phyloP scores from a whole-genome alignment of 2,329 filamentous ascomycete genomes.

The Pestalotiopsis sp. region DNA sequence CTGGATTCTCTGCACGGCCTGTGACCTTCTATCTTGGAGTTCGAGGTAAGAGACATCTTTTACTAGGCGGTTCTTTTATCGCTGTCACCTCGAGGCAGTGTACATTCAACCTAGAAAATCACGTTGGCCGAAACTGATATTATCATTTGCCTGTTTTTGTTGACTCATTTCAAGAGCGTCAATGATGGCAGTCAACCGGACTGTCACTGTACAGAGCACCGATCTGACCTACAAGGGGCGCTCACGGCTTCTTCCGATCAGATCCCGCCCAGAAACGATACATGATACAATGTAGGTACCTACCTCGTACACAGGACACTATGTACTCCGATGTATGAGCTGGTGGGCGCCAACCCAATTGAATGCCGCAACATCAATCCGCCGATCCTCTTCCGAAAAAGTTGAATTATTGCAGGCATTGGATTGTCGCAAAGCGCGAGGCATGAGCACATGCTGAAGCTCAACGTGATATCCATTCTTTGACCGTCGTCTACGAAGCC shows the following conservation, averaged over 20 bases:
- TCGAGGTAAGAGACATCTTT: no score
- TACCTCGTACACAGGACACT: no score
- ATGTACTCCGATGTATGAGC: no score
- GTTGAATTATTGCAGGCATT: background rate
- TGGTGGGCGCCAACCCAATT: background rate
- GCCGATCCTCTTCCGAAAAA: conserved; percentile 11
- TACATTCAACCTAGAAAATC: no score
- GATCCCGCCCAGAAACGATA: background rate
- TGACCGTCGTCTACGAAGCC: background rate
- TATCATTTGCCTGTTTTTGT: no score
- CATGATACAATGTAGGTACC: no score
- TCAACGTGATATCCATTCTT: background rate
- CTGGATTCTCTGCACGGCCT: background rate
- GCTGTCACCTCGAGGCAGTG: no score
- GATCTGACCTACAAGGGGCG: background rate
- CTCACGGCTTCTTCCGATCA: background rate
- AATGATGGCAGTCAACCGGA: no score
- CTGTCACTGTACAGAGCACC: no score
- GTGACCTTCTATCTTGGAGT: background rate
- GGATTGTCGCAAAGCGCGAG: background rate
- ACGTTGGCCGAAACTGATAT: no score
- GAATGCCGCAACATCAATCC: conserved; percentile 3
- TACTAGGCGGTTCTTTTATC: no score
- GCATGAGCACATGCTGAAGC: background rate
- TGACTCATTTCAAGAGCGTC: no score